Evolutionary conservation across 192 early-diverging fungal genomes (phyloP).

Genomic region (Coemansia reversa): DNA sequence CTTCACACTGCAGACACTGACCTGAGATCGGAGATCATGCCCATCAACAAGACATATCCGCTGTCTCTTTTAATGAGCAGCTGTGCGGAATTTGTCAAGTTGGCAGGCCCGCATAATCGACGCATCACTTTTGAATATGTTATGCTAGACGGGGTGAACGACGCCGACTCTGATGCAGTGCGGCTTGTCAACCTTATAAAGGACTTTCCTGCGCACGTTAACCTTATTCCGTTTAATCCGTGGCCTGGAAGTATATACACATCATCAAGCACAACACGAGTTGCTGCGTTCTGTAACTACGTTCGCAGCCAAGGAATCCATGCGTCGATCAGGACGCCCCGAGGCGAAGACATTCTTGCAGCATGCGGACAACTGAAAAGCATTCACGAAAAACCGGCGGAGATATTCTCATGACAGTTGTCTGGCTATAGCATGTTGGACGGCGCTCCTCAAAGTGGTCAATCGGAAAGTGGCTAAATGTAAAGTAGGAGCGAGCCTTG

Average conservation of each 20-base stretch:
- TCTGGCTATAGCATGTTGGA: too few species aligned
- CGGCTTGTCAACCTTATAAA: constrained; percentile 63
- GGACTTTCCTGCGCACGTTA: constrained; percentile 71
- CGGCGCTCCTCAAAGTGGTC: too few species aligned
- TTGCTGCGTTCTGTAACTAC: constrained; percentile 58
- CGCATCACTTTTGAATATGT: constrained; percentile 92
- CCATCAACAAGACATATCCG: constrained; percentile 83
- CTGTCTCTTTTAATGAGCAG: constrained; percentile 68
- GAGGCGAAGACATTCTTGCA: constrained; percentile 76
- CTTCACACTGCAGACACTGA: constrained; percentile 81
- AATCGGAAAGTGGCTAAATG: too few species aligned
- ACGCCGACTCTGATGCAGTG: constrained; percentile 66
- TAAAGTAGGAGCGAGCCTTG: too few species aligned
- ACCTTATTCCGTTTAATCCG: constrained; percentile 81
- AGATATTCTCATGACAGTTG: background rate
- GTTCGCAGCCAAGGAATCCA: constrained; percentile 56
- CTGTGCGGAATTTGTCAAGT: constrained; percentile 61
- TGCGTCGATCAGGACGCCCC: constrained; percentile 61
- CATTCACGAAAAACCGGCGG: constrained; percentile 7
- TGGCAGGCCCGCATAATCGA: constrained; percentile 56
- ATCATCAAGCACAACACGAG: constrained; percentile 57
- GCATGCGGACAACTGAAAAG: constrained; percentile 73
- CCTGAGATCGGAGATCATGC: constrained; percentile 76
- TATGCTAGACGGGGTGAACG: constrained; percentile 86
- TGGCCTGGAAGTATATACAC: constrained; percentile 78